Evolutionary conservation across 345 rosid genomes (phyloP).

Genomic region (Arabis alpina): DNA sequence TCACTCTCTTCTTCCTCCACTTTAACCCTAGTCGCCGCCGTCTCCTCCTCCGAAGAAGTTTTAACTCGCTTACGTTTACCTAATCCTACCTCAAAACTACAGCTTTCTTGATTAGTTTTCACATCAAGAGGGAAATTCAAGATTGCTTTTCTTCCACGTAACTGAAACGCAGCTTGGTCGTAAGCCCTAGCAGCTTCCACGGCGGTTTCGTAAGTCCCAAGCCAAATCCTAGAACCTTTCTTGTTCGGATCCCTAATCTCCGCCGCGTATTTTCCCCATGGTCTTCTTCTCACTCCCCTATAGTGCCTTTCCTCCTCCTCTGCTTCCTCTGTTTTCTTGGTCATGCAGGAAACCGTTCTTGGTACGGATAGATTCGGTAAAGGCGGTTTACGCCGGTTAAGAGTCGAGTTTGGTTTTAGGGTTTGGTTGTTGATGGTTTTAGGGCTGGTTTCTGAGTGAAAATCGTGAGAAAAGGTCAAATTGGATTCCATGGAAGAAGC

Average conservation of each 20-base stretch:
- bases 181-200: slow-evolving; percentile 91
- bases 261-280: slow-evolving; percentile 92
- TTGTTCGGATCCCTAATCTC: slow-evolving; percentile 90
- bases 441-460: slow-evolving; percentile 23
- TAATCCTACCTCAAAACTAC: slow-evolving; percentile 21
- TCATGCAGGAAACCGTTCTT: slow-evolving; percentile 1
- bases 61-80: slow-evolving; percentile 39
- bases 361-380: slow-evolving; percentile 40
- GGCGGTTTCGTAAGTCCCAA: slow-evolving; percentile 86
- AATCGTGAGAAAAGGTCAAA: slow-evolving; percentile 14
- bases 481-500: slow-evolving; percentile 46
- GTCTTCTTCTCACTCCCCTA: slow-evolving; percentile 84
- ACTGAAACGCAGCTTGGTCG: slow-evolving; percentile 77
- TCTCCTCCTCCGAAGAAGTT: slow-evolving; percentile 20
- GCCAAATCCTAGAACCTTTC: slow-evolving; percentile 88
- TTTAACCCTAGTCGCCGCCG: slow-evolving; percentile 33
- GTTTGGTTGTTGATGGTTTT: slow-evolving; percentile 23
- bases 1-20: slow-evolving; percentile 50
- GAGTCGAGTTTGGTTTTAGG: slow-evolving; percentile 47
- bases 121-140: slow-evolving; percentile 87
- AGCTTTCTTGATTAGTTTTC: slow-evolving; percentile 39
- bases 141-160: slow-evolving; percentile 91
- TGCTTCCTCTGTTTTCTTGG: slow-evolving; percentile 8
- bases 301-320: slow-evolving; percentile 53
- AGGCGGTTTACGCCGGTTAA: slow-evolving; percentile 70